These are phyloP conservation scores for Suillus ampliporus DNA, from an alignment of 768 basidiomycete genomes.

Conservation along the genomic window DNA sequence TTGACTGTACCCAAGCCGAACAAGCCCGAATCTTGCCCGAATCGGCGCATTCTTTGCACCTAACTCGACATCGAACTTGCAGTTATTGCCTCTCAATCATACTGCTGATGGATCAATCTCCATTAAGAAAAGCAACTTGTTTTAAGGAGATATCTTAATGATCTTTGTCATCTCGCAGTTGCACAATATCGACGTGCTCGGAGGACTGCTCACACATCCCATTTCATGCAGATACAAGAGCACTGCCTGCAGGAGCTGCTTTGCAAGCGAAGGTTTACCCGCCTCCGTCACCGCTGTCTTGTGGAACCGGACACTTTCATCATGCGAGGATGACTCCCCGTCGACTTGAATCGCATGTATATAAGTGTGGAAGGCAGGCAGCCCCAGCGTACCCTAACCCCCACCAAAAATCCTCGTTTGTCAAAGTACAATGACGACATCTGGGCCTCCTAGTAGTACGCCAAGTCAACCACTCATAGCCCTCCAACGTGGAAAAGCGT, in stretches of 20 bases:
- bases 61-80: too few species aligned
- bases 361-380: neutral
- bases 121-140: neutral
- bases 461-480: constrained; percentile 22
- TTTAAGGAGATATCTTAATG: neutral
- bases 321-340: neutral
- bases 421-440: constrained; percentile 8
- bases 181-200: neutral
- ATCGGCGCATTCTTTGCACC: too few species aligned
- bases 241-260: neutral
- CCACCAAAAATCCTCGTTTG: neutral
- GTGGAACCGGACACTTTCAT: neutral
- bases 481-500: constrained; percentile 56
- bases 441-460: constrained; percentile 6
- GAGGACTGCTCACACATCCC: neutral
- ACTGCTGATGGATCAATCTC: too few species aligned
- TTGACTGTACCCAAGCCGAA: too few species aligned
- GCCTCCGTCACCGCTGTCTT: neutral
- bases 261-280: neutral
- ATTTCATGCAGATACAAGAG: neutral
- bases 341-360: neutral
- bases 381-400: too few species aligned
- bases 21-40: too few species aligned
- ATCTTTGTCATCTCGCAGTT: neutral
- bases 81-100: too few species aligned